Evolutionary conservation across 495 filamentous ascomycete genomes (phyloP).

Genomic region (Penicillium herquei): DNA sequence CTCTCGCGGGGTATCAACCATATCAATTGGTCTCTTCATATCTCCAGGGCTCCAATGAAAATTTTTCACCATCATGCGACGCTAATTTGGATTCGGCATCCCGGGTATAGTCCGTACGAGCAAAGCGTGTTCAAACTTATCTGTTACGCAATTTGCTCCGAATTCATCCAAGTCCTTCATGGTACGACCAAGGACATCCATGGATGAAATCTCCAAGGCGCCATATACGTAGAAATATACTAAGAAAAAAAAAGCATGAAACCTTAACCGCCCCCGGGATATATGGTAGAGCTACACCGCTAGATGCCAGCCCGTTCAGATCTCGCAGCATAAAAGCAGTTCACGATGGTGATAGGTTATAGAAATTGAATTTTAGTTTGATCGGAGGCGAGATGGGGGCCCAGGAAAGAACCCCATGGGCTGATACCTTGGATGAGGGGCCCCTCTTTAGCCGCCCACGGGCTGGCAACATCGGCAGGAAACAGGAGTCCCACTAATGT

Average conservation of each 20-base stretch:
- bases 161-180: neutral
- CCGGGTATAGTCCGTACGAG: neutral
- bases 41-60: neutral
- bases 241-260: neutral
- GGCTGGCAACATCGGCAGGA: neutral
- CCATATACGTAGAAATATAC: neutral
- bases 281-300: conserved; percentile 27
- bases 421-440: conserved; percentile 1
- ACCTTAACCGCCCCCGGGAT: conserved; percentile 7
- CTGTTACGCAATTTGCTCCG: neutral
- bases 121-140: neutral
- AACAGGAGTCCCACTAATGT: neutral
- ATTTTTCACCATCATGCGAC: neutral
- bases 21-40: neutral
- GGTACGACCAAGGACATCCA: too few species aligned
- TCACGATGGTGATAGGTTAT: conserved; percentile 11
- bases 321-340: conserved; percentile 5
- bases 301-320: conserved; percentile 22
- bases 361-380: conserved; percentile 2
- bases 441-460: conserved; percentile 3
- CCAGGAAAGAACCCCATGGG: conserved; percentile 24
- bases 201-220: neutral
- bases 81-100: conserved; percentile 1
- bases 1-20: neutral
- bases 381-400: conserved; percentile 17